A percentile compares a stretch with the other conserved stretches of the same genome.
phyloP scores from a whole-genome alignment of 805 yeast genomes.

The Vanderwaltozyma yarrowii region DNA sequence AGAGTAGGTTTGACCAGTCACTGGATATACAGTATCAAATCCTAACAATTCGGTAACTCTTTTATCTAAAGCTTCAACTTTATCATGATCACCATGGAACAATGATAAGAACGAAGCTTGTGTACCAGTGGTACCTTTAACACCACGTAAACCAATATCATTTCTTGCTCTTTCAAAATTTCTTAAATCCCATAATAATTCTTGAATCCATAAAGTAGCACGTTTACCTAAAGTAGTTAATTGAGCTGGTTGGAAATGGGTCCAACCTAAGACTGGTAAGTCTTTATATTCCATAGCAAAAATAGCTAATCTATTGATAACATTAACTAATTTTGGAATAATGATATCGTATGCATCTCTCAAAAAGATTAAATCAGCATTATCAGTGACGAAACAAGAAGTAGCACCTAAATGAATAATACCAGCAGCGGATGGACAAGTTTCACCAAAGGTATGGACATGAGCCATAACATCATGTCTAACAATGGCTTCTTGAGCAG shows the following conservation, averaged over 20 bases:
- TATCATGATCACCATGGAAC: slow-evolving; percentile 94
- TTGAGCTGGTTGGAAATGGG: slow-evolving; percentile 99
- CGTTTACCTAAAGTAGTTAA: slow-evolving; percentile 97
- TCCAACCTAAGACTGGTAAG: slow-evolving; percentile 96
- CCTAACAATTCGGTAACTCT: slow-evolving; percentile 90
- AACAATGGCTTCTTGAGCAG: slow-evolving; percentile 91
- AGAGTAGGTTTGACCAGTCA: slow-evolving; percentile 98
- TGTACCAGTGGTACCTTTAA: slow-evolving; percentile 98
- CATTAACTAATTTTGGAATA: slow-evolving; percentile 92
- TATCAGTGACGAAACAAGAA: slow-evolving; percentile 94
- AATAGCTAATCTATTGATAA: slow-evolving; percentile 76
- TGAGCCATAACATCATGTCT: slow-evolving; percentile 99
- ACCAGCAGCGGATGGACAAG: slow-evolving; percentile 94
- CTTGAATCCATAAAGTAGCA: slow-evolving; percentile 96
- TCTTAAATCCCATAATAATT: slow-evolving; percentile 93
- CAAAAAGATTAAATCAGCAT: slow-evolving; percentile 92
- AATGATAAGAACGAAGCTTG: slow-evolving; percentile 93
- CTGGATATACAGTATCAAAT: slow-evolving; percentile 90
- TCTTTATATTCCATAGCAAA: slow-evolving; percentile 92
- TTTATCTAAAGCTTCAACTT: slow-evolving; percentile 86
- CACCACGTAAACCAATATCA: slow-evolving; percentile 94
- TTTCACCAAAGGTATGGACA: slow-evolving; percentile 87
- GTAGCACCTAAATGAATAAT: slow-evolving; percentile 98
- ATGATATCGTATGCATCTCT: slow-evolving; percentile 91
- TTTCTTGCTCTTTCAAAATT: slow-evolving; percentile 93